A percentile compares a stretch with the other conserved stretches of the same genome.
These are phyloP conservation scores for Fusarium secorum DNA, from an alignment of 2,329 filamentous ascomycete genomes.

Conservation along the genomic window DNA sequence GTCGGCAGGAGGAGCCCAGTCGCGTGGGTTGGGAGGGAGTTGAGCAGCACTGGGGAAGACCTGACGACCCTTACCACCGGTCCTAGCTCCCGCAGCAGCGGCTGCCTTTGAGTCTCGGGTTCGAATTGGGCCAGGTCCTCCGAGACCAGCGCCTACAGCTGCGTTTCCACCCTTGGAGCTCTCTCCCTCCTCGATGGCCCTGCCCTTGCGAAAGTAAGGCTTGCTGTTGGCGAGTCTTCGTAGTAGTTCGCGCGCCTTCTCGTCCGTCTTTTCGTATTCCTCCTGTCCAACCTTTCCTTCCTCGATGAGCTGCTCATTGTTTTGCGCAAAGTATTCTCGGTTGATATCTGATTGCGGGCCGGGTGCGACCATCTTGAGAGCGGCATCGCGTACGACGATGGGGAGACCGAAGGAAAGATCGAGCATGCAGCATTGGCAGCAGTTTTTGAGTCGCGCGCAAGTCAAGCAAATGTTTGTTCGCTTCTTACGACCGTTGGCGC, in stretches of 20 bases:
- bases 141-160: constrained; percentile 63
- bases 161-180: constrained; percentile 55
- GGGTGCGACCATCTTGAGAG: constrained; percentile 96
- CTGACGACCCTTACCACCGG: constrained; percentile 57
- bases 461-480: constrained; percentile 96
- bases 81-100: constrained; percentile 57
- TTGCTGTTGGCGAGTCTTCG: constrained; percentile 88
- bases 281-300: constrained; percentile 86
- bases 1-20: constrained; percentile 86
- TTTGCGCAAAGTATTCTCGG: constrained; percentile 96
- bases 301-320: constrained; percentile 94
- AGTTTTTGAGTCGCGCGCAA: constrained; percentile 97
- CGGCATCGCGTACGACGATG: constrained; percentile 93
- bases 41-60: constrained; percentile 76
- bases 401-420: constrained; percentile 95
- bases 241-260: constrained; percentile 90
- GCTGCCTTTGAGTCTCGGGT: constrained; percentile 71
- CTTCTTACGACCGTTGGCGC: constrained; percentile 86
- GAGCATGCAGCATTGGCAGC: constrained; percentile 98
- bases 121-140: constrained; percentile 79
- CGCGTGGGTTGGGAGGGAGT: constrained; percentile 80
- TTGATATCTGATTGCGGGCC: constrained; percentile 94
- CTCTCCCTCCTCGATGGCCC: constrained; percentile 67
- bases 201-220: constrained; percentile 91
- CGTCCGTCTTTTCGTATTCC: constrained; percentile 95